A percentile compares a stretch with the other conserved stretches of the same genome.
These are phyloP conservation scores for Pseudocercospora musae DNA, from an alignment of 2,329 filamentous ascomycete genomes.

Conservation along the genomic window DNA sequence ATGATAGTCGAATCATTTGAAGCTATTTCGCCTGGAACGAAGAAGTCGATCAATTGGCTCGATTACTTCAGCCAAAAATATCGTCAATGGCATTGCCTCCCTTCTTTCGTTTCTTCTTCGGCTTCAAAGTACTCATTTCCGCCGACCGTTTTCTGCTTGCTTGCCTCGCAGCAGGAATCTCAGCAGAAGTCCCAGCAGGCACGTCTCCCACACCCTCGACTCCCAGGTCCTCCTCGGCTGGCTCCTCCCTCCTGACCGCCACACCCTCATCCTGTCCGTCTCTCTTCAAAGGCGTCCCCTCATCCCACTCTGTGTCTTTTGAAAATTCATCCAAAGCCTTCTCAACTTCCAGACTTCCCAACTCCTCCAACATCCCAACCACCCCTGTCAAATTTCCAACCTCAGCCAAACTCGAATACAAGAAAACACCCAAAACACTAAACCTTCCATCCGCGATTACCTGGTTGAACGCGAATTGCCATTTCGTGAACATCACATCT, in stretches of 20 bases:
- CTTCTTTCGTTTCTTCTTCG: constrained; percentile 57
- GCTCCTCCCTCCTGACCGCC: constrained; percentile 28
- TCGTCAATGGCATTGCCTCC: constrained; percentile 68
- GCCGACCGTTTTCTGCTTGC: constrained; percentile 20
- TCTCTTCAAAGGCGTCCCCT: not conserved
- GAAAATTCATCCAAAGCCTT: constrained; percentile 45
- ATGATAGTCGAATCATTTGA: not conserved
- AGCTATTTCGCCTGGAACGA: not conserved
- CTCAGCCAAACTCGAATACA: constrained; percentile 43
- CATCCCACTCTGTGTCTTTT: constrained; percentile 30
- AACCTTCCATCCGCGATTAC: constrained; percentile 46
- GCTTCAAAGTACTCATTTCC: constrained; percentile 33
- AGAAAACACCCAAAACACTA: constrained; percentile 43
- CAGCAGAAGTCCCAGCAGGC: constrained; percentile 10
- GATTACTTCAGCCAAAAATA: constrained; percentile 52
- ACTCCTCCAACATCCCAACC: constrained; percentile 41
- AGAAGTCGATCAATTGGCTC: not conserved
- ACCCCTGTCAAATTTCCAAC: constrained; percentile 42
- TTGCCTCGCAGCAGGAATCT: constrained; percentile 7
- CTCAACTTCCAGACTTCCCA: constrained; percentile 42
- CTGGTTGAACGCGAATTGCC: constrained; percentile 43
- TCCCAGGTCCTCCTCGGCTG: constrained; percentile 22
- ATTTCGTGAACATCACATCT: constrained; percentile 34
- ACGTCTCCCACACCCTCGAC: not conserved
- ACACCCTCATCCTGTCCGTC: constrained; percentile 26